Conservation (phyloP, 225 moss, liverwort and hornwort species). For the Bryum argenteum region DNA sequence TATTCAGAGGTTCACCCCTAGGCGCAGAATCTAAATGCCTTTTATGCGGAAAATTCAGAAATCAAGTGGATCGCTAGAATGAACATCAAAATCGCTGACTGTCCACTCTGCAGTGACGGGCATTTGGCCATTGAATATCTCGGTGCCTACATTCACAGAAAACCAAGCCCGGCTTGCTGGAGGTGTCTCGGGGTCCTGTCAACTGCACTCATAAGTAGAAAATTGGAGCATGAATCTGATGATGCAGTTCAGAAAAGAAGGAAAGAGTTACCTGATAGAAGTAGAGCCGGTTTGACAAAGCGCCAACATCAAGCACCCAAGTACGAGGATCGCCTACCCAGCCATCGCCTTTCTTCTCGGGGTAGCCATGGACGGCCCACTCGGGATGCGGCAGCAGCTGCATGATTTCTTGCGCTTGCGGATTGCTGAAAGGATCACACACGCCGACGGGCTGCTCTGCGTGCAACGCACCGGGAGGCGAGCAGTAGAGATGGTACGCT, state of each 20-base stretch:
- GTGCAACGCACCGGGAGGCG: conserved; percentile 72
- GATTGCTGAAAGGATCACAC: conserved; percentile 86
- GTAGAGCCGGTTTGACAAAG: conserved; percentile 71
- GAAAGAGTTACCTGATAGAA: conserved; percentile 75
- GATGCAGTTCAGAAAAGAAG: background rate
- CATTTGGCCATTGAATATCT: conserved; percentile 48
- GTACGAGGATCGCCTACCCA: conserved; percentile 84
- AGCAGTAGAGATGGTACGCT: conserved; percentile 88
- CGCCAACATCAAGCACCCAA: conserved; percentile 84
- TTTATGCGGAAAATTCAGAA: background rate
- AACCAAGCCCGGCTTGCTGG: conserved; percentile 42
- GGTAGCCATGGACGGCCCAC: conserved; percentile 91
- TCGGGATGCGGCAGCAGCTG: conserved; percentile 89
- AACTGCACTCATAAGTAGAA: background rate
- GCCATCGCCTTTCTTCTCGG: conserved; percentile 76
- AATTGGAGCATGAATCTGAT: background rate
- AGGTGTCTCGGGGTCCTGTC: conserved; percentile 55
- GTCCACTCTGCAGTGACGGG: conserved; percentile 46
- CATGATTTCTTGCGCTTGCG: conserved; percentile 75
- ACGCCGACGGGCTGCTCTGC: conserved; percentile 51
- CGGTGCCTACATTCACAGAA: conserved; percentile 61
- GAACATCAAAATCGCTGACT: conserved; percentile 46
- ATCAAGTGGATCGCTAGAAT: conserved; percentile 10
- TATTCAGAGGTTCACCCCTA: background rate
- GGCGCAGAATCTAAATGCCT: background rate